Evolutionary conservation across 108 stramenopile species (phyloP).

Genomic region (Cyclostephanos tholiformis): DNA sequence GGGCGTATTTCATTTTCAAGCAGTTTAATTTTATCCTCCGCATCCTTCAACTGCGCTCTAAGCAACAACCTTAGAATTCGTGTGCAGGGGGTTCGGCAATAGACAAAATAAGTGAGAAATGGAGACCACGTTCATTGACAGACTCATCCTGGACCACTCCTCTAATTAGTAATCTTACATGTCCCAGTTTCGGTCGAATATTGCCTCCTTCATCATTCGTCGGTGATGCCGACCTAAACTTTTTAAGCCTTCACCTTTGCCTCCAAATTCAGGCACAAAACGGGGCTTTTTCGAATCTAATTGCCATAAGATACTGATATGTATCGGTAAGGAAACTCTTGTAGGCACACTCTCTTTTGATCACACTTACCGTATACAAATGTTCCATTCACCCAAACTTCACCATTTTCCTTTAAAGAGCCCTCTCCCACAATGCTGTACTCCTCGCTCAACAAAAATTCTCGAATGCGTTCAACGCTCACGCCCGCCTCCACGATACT

Average conservation of each 20-base stretch:
- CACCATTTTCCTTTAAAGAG: slow-evolving; percentile 46
- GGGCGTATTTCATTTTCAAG: slow-evolving; percentile 34
- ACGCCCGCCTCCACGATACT: slow-evolving; percentile 93
- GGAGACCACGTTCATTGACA: background rate
- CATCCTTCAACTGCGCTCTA: slow-evolving; percentile 70
- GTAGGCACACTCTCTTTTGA: no score
- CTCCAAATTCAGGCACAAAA: slow-evolving; percentile 14
- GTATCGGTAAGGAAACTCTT: no score
- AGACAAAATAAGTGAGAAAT: no score
- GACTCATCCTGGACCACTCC: background rate
- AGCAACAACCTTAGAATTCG: slow-evolving; percentile 40
- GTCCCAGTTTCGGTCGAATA: slow-evolving; percentile 39
- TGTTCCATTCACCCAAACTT: slow-evolving; percentile 63
- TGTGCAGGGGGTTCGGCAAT: no score
- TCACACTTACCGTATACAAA: slow-evolving; percentile 46
- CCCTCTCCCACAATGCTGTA: slow-evolving; percentile 56
- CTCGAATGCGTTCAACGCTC: slow-evolving; percentile 72
- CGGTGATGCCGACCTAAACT: slow-evolving; percentile 30
- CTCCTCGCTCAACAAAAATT: slow-evolving; percentile 81
- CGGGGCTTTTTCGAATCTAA: slow-evolving; percentile 46
- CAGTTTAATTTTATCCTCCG: slow-evolving; percentile 57
- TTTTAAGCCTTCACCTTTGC: slow-evolving; percentile 7
- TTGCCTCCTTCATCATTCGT: slow-evolving; percentile 38
- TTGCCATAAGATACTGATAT: background rate
- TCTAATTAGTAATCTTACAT: no score